Percentiles rank a stretch among this genome's conserved stretches.
These are phyloP conservation scores for Taiozyma sp. DNA, from an alignment of 1,139 yeast genomes.

Conservation along the genomic window DNA sequence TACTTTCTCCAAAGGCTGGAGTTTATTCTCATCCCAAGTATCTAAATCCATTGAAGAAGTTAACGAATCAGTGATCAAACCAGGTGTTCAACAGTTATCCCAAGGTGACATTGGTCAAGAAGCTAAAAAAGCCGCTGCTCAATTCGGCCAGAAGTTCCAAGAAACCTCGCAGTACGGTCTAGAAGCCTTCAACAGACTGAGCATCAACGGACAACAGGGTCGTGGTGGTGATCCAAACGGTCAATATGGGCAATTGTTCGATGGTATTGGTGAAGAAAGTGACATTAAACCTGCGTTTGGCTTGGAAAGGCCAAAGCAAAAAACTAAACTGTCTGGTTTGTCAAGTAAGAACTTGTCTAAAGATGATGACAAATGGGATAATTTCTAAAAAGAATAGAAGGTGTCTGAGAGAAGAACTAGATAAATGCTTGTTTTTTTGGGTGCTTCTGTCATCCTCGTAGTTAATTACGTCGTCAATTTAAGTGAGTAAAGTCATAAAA, in stretches of 20 bases:
- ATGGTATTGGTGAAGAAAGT: slow-evolving; percentile 36
- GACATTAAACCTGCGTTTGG: slow-evolving; percentile 68
- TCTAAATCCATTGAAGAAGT: slow-evolving; percentile 82
- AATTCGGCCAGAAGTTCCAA: slow-evolving; percentile 90
- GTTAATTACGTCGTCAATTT: not conserved
- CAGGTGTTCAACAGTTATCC: slow-evolving; percentile 75
- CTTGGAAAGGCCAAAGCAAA: slow-evolving; percentile 50
- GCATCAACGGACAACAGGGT: slow-evolving; percentile 35
- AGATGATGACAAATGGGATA: slow-evolving; percentile 42
- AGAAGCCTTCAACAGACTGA: slow-evolving; percentile 59
- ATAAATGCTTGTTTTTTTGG: not conserved
- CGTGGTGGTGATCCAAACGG: slow-evolving; percentile 29
- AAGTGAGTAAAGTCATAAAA: not conserved
- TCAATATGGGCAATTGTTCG: slow-evolving; percentile 47
- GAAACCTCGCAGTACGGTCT: slow-evolving; percentile 75
- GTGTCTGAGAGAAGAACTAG: not conserved
- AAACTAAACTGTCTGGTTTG: slow-evolving; percentile 51
- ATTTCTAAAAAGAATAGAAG: slow-evolving; percentile 23
- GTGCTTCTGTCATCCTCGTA: not conserved
- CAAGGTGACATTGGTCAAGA: slow-evolving; percentile 65
- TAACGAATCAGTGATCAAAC: slow-evolving; percentile 82
- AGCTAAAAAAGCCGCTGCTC: slow-evolving; percentile 88
- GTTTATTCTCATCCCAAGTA: slow-evolving; percentile 77
- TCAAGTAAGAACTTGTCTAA: slow-evolving; percentile 34
- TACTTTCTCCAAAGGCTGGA: slow-evolving; percentile 90